Evolutionary conservation across 495 filamentous ascomycete species (phyloP).

Genomic region (Penicillium coprophilum): DNA sequence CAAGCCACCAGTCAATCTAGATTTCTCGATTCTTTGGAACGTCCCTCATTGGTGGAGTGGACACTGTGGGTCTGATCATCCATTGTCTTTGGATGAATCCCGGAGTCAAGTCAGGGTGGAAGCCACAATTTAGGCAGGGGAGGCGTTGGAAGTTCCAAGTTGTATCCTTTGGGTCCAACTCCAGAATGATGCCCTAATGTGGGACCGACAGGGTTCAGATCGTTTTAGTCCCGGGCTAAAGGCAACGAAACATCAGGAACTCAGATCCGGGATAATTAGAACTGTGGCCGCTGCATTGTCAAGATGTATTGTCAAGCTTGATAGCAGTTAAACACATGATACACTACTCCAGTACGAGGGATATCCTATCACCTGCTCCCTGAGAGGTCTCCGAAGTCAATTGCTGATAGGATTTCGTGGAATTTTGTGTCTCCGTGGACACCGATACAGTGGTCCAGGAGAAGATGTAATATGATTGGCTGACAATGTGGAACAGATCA

Average conservation of each 20-base stretch:
- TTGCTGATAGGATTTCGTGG: neutral
- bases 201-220: slow-evolving; percentile 6
- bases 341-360: too few species aligned
- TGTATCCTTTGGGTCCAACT: neutral
- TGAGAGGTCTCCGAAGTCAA: neutral
- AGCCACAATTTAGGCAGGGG: neutral
- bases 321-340: neutral
- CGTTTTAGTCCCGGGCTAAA: slow-evolving; percentile 4
- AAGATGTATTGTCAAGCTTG: neutral
- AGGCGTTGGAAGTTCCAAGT: neutral
- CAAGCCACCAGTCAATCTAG: neutral
- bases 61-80: neutral
- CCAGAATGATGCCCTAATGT: slow-evolving; percentile 1
- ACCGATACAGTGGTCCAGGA: slow-evolving; percentile 4
- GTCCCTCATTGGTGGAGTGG: slow-evolving; percentile 6
- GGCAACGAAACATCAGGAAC: slow-evolving; percentile 8
- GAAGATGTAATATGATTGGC: slow-evolving; percentile 6
- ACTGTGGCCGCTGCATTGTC: slow-evolving; percentile 1
- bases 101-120: neutral
- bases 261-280: neutral
- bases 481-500: neutral
- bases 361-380: neutral
- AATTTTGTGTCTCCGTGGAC: slow-evolving; percentile 1
- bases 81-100: neutral
- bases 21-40: neutral